Base-by-base conservation (phyloP, 352 stramenopile species). In the Globisporangium iwayamae region DNA sequence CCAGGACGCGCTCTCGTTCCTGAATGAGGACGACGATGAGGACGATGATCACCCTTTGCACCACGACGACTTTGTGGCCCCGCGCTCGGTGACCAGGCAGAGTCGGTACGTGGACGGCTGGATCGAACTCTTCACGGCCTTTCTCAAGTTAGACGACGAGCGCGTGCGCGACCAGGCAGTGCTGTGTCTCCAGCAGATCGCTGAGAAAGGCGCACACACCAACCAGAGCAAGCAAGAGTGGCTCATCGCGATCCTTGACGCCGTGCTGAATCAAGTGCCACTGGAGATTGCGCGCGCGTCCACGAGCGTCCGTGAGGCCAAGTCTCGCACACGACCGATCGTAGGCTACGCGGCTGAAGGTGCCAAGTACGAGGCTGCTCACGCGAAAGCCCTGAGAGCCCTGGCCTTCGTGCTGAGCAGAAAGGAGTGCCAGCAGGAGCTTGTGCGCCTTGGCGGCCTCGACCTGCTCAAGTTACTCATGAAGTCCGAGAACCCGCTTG, bases 81-180 rank as follows among this genome's bases (percentile, higher is more conserved):
- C 81, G 0, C 72, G 71, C 18, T 63, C 71, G 13, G 68, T 85
- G 20, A 51, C 76, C 9, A 74, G 65, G 4, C 71, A 43, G 51
- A 57, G 78, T 38, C 75, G 78, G 34, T 87, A 89, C 65, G 76
- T 91, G 2, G 79, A 88, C 56, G 83, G 83, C 4, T 93, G 83
- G 83, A 90, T 92, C 54, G 83, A 90, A 52, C 51, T 92, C n/a
- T 90, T 90, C 59, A 89, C 81, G 9, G 70, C 80, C 11, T 87
- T 88, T 36, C 46, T 90, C 7, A 75, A 76, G 20, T 83, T 72
- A 34, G 70, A 77, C n/a, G 62, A 90, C 53, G 56, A 75, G 22
- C 65, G 67, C 0, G 75, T 92, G 11, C 74, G 78, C 4, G 66
- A 69, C 16, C 65, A 90, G 58, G 83, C 83, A 8, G 76, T 76